Evolutionary conservation across 345 rosid species (phyloP).

Genomic region (Euphorbia lathyris): DNA sequence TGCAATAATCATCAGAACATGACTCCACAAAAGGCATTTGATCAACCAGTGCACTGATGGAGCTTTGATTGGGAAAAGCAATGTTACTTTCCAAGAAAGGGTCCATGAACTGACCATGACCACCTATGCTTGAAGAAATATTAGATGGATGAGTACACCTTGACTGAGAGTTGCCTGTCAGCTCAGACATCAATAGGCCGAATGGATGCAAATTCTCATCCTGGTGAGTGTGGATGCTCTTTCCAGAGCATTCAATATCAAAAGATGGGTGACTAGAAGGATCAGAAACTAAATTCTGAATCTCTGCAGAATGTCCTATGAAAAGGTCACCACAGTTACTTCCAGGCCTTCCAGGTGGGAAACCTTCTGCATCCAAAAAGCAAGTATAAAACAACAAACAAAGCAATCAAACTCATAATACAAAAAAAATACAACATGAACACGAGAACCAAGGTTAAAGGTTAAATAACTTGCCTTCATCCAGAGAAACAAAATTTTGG

Average conservation of each 20-base stretch:
- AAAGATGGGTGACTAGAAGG: constrained; percentile 29
- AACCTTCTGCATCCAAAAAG: constrained; percentile 41
- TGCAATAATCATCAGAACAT: constrained; percentile 34
- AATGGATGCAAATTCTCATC: constrained; percentile 58
- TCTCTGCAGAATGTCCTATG: constrained; percentile 18
- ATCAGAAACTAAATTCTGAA: constrained; percentile 26
- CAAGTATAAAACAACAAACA: neutral
- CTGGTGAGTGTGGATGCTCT: constrained; percentile 30
- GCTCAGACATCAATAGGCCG: constrained; percentile 64
- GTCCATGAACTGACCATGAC: constrained; percentile 28
- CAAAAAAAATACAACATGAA: neutral
- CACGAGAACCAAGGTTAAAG: constrained; percentile 14
- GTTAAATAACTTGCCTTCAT: constrained; percentile 50
- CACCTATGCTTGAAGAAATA: constrained; percentile 26
- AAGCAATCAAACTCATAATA: constrained; percentile 4
- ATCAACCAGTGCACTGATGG: constrained; percentile 27
- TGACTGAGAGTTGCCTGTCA: constrained; percentile 36
- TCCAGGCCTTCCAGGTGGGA: constrained; percentile 48
- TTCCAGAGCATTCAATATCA: constrained; percentile 32
- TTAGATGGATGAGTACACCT: constrained; percentile 35
- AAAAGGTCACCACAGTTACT: constrained; percentile 25
- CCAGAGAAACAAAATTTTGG: too few species aligned
- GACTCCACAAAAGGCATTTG: constrained; percentile 31
- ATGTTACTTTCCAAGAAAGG: constrained; percentile 25
- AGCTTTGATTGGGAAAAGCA: constrained; percentile 13